Conservation (phyloP, 768 basidiomycete species). For the Pisolithus microcarpus region DNA sequence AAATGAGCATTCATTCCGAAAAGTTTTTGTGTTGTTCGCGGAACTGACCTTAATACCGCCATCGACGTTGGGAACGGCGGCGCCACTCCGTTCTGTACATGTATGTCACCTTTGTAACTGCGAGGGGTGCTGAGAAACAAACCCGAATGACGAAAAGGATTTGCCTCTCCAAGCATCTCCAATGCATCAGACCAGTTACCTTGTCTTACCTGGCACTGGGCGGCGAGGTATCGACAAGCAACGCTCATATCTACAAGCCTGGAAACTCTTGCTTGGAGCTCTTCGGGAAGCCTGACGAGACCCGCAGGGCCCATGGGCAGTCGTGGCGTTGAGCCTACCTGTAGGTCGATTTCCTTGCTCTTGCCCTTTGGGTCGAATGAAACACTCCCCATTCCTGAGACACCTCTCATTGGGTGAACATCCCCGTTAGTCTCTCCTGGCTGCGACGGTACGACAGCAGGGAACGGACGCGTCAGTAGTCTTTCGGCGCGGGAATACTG, state of each 20-base stretch:
- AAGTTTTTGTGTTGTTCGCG: constrained; percentile 2
- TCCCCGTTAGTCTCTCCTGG: constrained; percentile 21
- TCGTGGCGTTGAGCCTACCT: constrained; percentile 36
- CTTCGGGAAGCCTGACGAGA: constrained; percentile 61
- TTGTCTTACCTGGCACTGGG: constrained; percentile 87
- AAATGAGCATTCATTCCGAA: neutral
- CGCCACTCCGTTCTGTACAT: constrained; percentile 50
- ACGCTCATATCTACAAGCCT: constrained; percentile 90
- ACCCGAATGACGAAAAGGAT: constrained; percentile 78
- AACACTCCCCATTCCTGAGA: constrained; percentile 38
- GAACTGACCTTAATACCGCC: constrained; percentile 84
- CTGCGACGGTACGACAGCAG: constrained; percentile 38
- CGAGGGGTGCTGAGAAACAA: constrained; percentile 5
- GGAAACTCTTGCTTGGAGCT: constrained; percentile 58
- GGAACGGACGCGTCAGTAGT: constrained; percentile 82
- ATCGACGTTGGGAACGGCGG: constrained; percentile 72
- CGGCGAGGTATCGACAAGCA: constrained; percentile 92
- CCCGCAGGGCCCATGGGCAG: constrained; percentile 68
- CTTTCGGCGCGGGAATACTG: constrained; percentile 93
- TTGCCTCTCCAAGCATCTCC: constrained; percentile 88
- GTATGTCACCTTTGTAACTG: constrained; percentile 4
- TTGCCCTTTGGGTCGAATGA: constrained; percentile 48
- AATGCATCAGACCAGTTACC: constrained; percentile 90
- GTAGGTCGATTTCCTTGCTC: constrained; percentile 44
- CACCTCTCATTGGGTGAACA: constrained; percentile 10